phyloP scores from a whole-genome alignment of 345 rosid genomes.

The Sapria himalayana region DNA sequence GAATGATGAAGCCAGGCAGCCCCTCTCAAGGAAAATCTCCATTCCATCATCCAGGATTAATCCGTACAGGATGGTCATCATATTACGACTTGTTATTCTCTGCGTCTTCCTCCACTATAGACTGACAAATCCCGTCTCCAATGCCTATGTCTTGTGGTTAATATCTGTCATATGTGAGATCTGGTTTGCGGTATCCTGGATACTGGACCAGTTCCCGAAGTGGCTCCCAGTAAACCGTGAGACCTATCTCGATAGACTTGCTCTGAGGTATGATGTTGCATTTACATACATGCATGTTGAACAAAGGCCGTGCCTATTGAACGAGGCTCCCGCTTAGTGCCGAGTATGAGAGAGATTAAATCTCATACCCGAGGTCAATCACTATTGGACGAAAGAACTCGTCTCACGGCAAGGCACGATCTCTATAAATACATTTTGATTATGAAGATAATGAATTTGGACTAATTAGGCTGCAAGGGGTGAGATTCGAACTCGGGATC shows the following conservation, averaged over 20 bases:
- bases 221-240: slow-evolving; percentile 22
- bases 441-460: too few relatives aligned
- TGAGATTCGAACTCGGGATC: too few relatives aligned
- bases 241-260: slow-evolving; percentile 18
- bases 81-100: slow-evolving; percentile 15
- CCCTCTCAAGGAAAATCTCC: slow-evolving; percentile 16
- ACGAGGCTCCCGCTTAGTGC: too few relatives aligned
- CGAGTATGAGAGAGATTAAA: too few relatives aligned
- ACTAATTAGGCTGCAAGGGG: too few relatives aligned
- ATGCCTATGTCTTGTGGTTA: slow-evolving; percentile 16
- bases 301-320: too few relatives aligned
- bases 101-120: slow-evolving; percentile 19
- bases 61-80: slow-evolving; percentile 17
- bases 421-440: too few relatives aligned
- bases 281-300: too few relatives aligned
- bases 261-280: slow-evolving; percentile 15
- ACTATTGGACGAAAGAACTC: too few relatives aligned
- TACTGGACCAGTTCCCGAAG: slow-evolving; percentile 21
- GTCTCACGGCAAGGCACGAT: too few relatives aligned
- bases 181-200: slow-evolving; percentile 23
- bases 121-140: slow-evolving; percentile 13
- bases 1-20: slow-evolving; percentile 19
- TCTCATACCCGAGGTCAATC: too few relatives aligned
- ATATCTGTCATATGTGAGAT: slow-evolving; percentile 18
- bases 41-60: slow-evolving; percentile 17